Percentiles rank a stretch among this genome's conserved stretches.
phyloP scores from a whole-genome alignment of 176 grass and related monocot genomes.

The Pontederia crassipes region DNA sequence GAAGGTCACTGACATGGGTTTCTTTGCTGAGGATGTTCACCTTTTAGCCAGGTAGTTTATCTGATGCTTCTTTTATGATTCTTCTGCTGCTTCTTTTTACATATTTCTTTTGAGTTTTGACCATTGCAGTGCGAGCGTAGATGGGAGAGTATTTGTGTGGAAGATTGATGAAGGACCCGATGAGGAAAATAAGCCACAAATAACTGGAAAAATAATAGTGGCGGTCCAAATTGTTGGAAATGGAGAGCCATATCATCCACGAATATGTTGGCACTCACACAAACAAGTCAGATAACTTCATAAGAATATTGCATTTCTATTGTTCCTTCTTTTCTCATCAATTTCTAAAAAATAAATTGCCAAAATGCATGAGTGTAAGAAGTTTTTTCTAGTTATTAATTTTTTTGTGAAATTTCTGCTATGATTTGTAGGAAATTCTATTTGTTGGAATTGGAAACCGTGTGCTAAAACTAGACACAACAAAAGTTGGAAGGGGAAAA shows the following conservation, averaged over 20 bases:
- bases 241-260: slow-evolving; percentile 75
- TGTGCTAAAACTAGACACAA: slow-evolving; percentile 69
- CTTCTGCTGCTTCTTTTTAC: neutral
- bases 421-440: slow-evolving; percentile 60
- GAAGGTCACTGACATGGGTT: slow-evolving; percentile 97
- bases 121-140: slow-evolving; percentile 67
- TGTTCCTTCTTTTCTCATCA: too few species aligned
- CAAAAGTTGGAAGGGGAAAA: slow-evolving; percentile 69
- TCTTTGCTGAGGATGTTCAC: slow-evolving; percentile 97
- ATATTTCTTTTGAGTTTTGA: neutral
- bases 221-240: slow-evolving; percentile 72
- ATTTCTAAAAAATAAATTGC: neutral
- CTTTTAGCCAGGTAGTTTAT: slow-evolving; percentile 69
- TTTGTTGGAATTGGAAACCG: slow-evolving; percentile 82
- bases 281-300: slow-evolving; percentile 62
- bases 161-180: slow-evolving; percentile 90
- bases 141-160: slow-evolving; percentile 86
- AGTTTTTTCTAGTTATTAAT: slow-evolving; percentile 1
- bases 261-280: slow-evolving; percentile 94
- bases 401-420: neutral
- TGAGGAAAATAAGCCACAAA: slow-evolving; percentile 77
- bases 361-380: neutral
- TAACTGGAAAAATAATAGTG: slow-evolving; percentile 67
- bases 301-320: neutral
- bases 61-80: neutral